phyloP scores from a whole-genome alignment of 164 flowering plant species.

The Cinnamomum chago region DNA sequence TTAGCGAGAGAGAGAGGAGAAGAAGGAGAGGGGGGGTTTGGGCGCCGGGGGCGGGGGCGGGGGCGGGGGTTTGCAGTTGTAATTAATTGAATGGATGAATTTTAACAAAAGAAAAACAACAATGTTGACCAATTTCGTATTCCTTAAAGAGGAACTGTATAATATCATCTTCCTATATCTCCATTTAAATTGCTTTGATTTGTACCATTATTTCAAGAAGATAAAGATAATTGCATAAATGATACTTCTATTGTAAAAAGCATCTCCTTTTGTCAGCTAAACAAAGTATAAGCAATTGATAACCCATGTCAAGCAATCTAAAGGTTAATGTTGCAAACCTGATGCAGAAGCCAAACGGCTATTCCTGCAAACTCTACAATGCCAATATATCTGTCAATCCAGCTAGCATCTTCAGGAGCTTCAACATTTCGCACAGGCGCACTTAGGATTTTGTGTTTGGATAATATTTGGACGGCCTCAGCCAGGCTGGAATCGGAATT shows the following conservation, averaged over 20 bases:
- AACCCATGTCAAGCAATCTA: background rate
- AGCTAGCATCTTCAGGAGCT: slow-evolving; percentile 87
- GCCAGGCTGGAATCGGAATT: slow-evolving; percentile 75
- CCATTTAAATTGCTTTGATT: too few species aligned
- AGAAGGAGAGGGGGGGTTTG: too few species aligned
- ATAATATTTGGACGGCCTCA: slow-evolving; percentile 76
- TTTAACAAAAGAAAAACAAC: too few species aligned
- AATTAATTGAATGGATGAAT: too few species aligned
- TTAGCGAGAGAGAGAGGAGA: too few species aligned
- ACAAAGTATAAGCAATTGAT: background rate
- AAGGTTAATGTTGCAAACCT: slow-evolving; percentile 44
- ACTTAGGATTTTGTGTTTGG: slow-evolving; percentile 69
- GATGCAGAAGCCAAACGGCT: slow-evolving; percentile 94
- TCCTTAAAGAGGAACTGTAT: too few species aligned
- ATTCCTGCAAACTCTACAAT: slow-evolving; percentile 94
- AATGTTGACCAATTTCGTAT: too few species aligned
- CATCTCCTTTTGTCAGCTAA: background rate
- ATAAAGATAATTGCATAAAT: background rate
- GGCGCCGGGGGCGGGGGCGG: too few species aligned
- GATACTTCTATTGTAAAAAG: background rate
- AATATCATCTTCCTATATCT: too few species aligned
- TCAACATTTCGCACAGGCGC: slow-evolving; percentile 88
- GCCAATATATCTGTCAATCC: slow-evolving; percentile 95
- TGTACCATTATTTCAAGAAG: too few species aligned
- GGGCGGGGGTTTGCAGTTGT: too few species aligned